These are phyloP conservation scores for Castanea crenata DNA, from an alignment of 306 rosid species.

Conservation along the genomic window DNA sequence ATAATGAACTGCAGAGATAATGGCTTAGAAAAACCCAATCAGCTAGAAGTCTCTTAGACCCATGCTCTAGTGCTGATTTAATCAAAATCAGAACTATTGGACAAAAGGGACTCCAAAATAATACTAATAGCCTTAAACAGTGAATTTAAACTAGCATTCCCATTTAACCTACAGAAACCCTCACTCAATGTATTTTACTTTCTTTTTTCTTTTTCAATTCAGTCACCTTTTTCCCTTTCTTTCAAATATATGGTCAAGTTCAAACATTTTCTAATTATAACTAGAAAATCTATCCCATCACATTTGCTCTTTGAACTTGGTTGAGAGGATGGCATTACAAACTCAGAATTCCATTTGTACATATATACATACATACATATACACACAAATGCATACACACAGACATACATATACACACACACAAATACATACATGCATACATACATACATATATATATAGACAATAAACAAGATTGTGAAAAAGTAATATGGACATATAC, in stretches of 20 bases:
- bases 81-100: neutral
- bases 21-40: neutral
- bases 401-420: too few relatives aligned
- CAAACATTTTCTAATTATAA: neutral
- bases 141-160: neutral
- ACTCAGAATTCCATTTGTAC: too few relatives aligned
- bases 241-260: neutral
- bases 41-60: too few relatives aligned
- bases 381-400: too few relatives aligned
- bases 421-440: too few relatives aligned
- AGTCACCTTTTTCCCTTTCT: neutral
- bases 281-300: neutral
- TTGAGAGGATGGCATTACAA: neutral
- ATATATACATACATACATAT: too few relatives aligned
- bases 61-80: neutral
- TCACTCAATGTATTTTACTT: neutral
- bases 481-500: neutral
- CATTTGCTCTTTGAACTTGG: neutral
- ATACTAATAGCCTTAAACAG: neutral
- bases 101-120: neutral
- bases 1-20: neutral
- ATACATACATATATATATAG: neutral
- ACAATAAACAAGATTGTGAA: neutral
- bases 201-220: neutral
- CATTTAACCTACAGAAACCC: neutral